Evolutionary conservation across 2,329 filamentous ascomycete genomes (phyloP).

Genomic region (Zalaria sp.): DNA sequence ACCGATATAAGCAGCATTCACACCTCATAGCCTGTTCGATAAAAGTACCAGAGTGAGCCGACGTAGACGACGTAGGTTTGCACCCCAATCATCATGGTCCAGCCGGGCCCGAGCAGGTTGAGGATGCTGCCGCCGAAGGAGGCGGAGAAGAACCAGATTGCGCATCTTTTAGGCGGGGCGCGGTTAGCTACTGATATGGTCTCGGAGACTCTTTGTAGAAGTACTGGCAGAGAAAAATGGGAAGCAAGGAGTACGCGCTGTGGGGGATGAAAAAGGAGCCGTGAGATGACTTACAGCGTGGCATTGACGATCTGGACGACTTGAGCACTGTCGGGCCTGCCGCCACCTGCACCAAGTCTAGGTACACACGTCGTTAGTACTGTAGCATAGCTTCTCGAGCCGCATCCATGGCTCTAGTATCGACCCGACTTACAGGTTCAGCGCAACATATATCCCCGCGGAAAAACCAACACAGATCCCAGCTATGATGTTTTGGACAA

Average conservation of each 20-base stretch:
- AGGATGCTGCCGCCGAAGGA: conserved; percentile 14
- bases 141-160: conserved; percentile 16
- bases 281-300: conserved; percentile 5
- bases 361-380: not conserved
- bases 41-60: conserved; percentile 11
- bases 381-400: too few species aligned
- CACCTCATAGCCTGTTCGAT: too few species aligned
- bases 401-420: not conserved
- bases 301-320: conserved; percentile 16
- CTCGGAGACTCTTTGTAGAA: too few species aligned
- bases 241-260: not conserved
- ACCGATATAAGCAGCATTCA: too few species aligned
- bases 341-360: conserved; percentile 15
- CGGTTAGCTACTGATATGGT: too few species aligned
- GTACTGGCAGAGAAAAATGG: too few species aligned
- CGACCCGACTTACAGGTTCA: conserved; percentile 3
- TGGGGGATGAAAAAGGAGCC: not conserved
- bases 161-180: conserved; percentile 4
- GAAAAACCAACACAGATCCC: conserved; percentile 8
- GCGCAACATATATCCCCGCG: conserved; percentile 11
- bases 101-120: conserved; percentile 13
- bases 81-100: conserved; percentile 12
- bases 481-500: not conserved
- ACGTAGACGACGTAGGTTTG: conserved; percentile 16
- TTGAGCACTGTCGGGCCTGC: conserved; percentile 13